A percentile compares a stretch with the other conserved stretches of the same genome.
These are phyloP conservation scores for Apiotrichum sp. DNA, from an alignment of 1,284 basidiomycete species.

Conservation along the genomic window DNA sequence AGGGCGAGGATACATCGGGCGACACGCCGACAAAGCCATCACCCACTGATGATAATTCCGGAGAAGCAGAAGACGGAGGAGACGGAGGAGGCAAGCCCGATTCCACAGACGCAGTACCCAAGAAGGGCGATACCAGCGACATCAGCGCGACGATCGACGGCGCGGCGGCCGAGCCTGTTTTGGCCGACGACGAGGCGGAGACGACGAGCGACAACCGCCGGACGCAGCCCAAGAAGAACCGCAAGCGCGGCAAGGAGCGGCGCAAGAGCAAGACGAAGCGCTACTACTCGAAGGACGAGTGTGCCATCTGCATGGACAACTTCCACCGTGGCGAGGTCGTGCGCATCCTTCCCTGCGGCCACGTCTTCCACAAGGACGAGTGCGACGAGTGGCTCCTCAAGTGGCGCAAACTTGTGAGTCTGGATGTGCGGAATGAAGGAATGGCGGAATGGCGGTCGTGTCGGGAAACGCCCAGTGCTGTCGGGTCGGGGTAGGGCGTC, in stretches of 20 bases:
- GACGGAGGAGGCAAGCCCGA: background rate
- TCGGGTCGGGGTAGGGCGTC: no score
- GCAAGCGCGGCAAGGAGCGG: conserved; percentile 12
- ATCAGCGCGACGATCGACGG: background rate
- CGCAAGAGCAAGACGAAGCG: conserved; percentile 18
- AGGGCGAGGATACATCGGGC: conserved; percentile 5
- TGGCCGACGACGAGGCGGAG: conserved; percentile 9
- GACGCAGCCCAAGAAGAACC: background rate
- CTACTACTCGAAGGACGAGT: conserved; percentile 56
- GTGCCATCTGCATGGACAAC: conserved; percentile 80
- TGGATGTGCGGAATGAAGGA: background rate
- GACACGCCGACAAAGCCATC: background rate
- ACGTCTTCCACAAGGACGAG: conserved; percentile 65
- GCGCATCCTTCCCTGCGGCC: conserved; percentile 80
- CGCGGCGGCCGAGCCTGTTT: background rate
- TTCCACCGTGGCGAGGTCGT: conserved; percentile 80
- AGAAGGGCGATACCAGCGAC: background rate
- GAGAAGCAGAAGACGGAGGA: no score
- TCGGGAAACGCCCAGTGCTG: no score
- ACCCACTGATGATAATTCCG: no score
- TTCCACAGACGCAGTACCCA: background rate
- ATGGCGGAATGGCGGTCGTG: no score
- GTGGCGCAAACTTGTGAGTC: conserved; percentile 75
- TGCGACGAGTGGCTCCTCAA: conserved; percentile 84
- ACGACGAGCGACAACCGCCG: background rate